Evolutionary conservation across 169 alveolate genomes (phyloP).

Genomic region (Cryptosporidium sp.): DNA sequence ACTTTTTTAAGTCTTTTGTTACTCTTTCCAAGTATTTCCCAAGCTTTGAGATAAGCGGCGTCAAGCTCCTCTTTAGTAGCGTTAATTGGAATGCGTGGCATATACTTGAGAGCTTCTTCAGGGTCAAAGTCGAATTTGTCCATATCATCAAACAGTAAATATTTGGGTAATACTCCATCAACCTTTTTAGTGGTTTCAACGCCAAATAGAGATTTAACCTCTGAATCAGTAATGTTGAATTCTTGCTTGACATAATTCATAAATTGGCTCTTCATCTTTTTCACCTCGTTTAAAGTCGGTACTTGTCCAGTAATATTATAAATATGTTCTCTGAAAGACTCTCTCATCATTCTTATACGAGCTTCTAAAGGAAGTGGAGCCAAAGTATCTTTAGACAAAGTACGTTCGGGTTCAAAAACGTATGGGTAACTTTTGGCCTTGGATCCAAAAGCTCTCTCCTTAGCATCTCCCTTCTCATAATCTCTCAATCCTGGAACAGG

Average conservation of each 20-base stretch:
- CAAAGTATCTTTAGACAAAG: conserved; percentile 7
- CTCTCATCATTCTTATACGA: conserved; percentile 26
- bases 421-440: conserved; percentile 15
- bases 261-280: conserved; percentile 5
- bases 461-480: conserved; percentile 23
- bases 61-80: conserved; percentile 49
- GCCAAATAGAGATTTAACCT: conserved; percentile 5
- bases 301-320: conserved; percentile 32
- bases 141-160: conserved; percentile 63
- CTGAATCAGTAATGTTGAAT: conserved; percentile 3
- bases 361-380: conserved; percentile 29
- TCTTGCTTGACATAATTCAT: conserved; percentile 23
- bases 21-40: conserved; percentile 64
- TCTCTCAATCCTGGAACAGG: conserved; percentile 8
- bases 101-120: conserved; percentile 57
- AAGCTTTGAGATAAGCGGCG: conserved; percentile 42
- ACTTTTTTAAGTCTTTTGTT: conserved; percentile 7
- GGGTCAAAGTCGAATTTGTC: conserved; percentile 64
- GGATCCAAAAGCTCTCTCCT: conserved; percentile 52
- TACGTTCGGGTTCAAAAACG: neutral
- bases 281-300: conserved; percentile 18
- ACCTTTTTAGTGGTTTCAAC: conserved; percentile 4
- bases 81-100: conserved; percentile 41
- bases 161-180: conserved; percentile 20
- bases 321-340: conserved; percentile 53